phyloP scores from a whole-genome alignment of 2,329 filamentous ascomycete genomes.

The Colletotrichum lindemuthianum region DNA sequence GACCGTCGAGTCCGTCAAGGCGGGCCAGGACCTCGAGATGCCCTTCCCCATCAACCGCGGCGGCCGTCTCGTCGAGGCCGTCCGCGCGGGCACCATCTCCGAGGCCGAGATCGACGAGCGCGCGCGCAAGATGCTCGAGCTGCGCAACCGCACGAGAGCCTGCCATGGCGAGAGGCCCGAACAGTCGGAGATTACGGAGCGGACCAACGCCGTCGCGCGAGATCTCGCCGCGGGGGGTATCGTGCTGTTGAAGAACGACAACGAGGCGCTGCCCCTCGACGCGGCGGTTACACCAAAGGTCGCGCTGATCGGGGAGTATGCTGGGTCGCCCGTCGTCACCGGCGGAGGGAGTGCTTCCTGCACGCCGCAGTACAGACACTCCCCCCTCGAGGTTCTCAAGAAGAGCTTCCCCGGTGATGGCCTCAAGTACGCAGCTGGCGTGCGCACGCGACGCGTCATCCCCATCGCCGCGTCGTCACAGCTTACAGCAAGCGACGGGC shows the following conservation, averaged over 20 bases:
- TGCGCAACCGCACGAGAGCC: conserved; percentile 23
- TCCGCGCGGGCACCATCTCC: conserved; percentile 31
- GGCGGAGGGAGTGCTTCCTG: conserved; percentile 33
- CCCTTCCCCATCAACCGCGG: conserved; percentile 39
- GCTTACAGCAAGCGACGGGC: conserved; percentile 27
- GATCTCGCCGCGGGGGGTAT: conserved; percentile 36
- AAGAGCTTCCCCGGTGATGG: neutral
- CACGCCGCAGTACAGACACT: conserved; percentile 31
- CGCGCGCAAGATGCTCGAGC: conserved; percentile 34
- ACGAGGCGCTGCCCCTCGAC: conserved; percentile 12
- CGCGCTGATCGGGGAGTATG: conserved; percentile 28
- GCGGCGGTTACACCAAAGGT: conserved; percentile 1
- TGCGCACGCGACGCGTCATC: conserved; percentile 32
- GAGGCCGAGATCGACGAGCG: conserved; percentile 33
- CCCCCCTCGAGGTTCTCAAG: conserved; percentile 26
- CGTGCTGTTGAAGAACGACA: conserved; percentile 37
- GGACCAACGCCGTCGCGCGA: conserved; percentile 34
- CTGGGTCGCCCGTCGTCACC: conserved; percentile 12
- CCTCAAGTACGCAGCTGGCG: conserved; percentile 18
- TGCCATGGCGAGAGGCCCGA: conserved; percentile 27
- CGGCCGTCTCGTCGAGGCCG: conserved; percentile 35
- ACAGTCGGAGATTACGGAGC: conserved; percentile 27
- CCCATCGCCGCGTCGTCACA: conserved; percentile 22
- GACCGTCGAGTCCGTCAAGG: conserved; percentile 43
- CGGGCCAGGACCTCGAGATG: conserved; percentile 48